Percentiles rank a stretch among this genome's conserved stretches.
Evolutionary conservation across 495 filamentous ascomycete genomes (phyloP).

Genomic region (Lepraria neglecta): DNA sequence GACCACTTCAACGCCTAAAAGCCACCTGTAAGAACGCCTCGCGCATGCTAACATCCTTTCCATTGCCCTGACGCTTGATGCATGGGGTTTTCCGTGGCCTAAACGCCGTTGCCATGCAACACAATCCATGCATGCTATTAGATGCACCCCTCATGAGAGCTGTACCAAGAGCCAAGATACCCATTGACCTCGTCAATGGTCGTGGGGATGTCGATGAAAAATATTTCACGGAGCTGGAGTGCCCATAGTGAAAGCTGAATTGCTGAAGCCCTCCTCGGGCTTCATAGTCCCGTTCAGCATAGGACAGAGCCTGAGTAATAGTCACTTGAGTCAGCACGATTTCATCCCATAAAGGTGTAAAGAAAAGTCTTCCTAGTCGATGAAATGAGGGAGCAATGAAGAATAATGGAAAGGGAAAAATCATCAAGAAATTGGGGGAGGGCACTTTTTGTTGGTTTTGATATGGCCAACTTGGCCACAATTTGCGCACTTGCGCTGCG

Average conservation of each 20-base stretch:
- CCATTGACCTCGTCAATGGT: too few species aligned
- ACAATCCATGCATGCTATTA: too few species aligned
- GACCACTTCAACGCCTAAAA: too few species aligned
- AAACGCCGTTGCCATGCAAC: too few species aligned
- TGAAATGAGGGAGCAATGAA: conserved; percentile 6
- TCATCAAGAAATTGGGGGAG: conserved; percentile 8
- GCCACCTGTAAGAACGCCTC: too few species aligned
- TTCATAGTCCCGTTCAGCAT: conserved; percentile 83
- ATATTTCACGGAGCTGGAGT: conserved; percentile 30
- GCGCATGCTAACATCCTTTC: too few species aligned
- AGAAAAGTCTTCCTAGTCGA: conserved; percentile 17
- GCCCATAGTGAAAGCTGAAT: conserved; percentile 49
- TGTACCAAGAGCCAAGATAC: too few species aligned
- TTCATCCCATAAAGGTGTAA: conserved; percentile 12
- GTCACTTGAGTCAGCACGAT: conserved; percentile 27
- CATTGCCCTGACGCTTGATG: too few species aligned
- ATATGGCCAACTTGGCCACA: conserved; percentile 95
- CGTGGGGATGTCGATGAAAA: too few species aligned
- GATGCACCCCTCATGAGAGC: too few species aligned
- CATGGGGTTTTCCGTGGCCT: too few species aligned
- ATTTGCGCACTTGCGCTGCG: conserved; percentile 92
- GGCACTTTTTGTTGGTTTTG: conserved; percentile 97
- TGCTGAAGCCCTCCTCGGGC: conserved; percentile 53
- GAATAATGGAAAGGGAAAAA: not conserved
- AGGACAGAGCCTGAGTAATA: conserved; percentile 66